Percentiles rank a stretch among this genome's conserved stretches.
Conservation (phyloP, 345 rosid species). For the Populus euphratica region DNA sequence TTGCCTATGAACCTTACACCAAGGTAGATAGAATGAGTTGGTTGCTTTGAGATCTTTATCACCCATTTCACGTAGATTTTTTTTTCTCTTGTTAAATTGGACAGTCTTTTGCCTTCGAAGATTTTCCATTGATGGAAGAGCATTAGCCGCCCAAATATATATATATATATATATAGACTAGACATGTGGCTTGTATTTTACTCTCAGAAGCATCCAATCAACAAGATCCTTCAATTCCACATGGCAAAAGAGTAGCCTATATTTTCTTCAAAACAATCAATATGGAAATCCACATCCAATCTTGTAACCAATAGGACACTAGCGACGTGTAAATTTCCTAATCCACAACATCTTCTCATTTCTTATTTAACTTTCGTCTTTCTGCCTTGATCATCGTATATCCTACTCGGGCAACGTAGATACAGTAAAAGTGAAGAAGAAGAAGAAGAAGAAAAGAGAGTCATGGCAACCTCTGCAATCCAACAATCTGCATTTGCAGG, state of each 20-base stretch:
- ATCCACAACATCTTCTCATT: slow-evolving; percentile 32
- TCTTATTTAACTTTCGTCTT: slow-evolving; percentile 31
- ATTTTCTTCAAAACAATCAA: slow-evolving; percentile 24
- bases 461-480: slow-evolving; percentile 81
- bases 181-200: not conserved
- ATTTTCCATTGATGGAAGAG: too few relatives aligned
- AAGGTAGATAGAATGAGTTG: too few relatives aligned
- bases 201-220: slow-evolving; percentile 1
- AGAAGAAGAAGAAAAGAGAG: not conserved
- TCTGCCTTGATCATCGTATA: not conserved
- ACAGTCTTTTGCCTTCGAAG: not conserved
- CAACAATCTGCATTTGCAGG: slow-evolving; percentile 85
- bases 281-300: slow-evolving; percentile 40
- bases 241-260: slow-evolving; percentile 38
- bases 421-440: not conserved
- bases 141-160: not conserved
- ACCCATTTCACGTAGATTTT: not conserved
- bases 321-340: slow-evolving; percentile 51
- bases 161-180: not conserved
- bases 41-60: not conserved
- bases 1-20: too few relatives aligned
- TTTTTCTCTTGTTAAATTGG: not conserved
- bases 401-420: not conserved
- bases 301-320: slow-evolving; percentile 38
- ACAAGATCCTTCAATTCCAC: slow-evolving; percentile 36